Evolutionary conservation across 345 rosid species (phyloP), one percentile per base, ranked within the genome.

Genomic region (Syzygium oleosum): DNA sequence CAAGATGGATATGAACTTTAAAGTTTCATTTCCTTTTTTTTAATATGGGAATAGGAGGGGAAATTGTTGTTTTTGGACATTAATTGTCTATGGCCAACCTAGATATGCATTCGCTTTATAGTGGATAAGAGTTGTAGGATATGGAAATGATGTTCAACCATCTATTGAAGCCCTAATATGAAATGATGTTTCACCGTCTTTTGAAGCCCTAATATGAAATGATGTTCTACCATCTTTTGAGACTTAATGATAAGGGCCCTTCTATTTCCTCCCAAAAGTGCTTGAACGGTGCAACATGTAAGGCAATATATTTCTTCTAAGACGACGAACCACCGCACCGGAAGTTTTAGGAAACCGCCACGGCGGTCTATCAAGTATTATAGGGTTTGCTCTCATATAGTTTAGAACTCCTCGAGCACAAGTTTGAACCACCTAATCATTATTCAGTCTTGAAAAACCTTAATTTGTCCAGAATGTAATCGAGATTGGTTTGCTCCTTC

Each of bases 301-400:
- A 65, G 41, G 78, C 17, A 16, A 65, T 31, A 65, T 65, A 15
- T 65, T 3, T 65, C 43, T 31, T 31, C 41, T 16, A 31, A 31
- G 43, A 65, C 1, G 1, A 43, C 46, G 46, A 31, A 31, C 78
- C 78, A 29, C 5, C 2, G 9, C 10, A n/a, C n/a, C 19, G 38
- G 73, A 61, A 19, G 73, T n/a, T 61, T 2, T 3, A 0, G 0
- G 19, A 61, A 61, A n/a, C 38, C 4, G 2, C 10, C 23, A 10
- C 12, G 23, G 23, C 43, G 10, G 38, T 65, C 22, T 3, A 22
- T 31, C 78, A 29, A 65, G 22, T 31, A 41, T 31, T 65, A 29
- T 3, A 16, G 43, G 78, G 43, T 1, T 65, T 65, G 78, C 78
- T 65, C 78, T 65, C 43, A 15, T 2, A 31, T 65, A 8, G 41